Evolutionary conservation across 495 filamentous ascomycete genomes (phyloP).

Genomic region (Hypoxylon lenormandii): DNA sequence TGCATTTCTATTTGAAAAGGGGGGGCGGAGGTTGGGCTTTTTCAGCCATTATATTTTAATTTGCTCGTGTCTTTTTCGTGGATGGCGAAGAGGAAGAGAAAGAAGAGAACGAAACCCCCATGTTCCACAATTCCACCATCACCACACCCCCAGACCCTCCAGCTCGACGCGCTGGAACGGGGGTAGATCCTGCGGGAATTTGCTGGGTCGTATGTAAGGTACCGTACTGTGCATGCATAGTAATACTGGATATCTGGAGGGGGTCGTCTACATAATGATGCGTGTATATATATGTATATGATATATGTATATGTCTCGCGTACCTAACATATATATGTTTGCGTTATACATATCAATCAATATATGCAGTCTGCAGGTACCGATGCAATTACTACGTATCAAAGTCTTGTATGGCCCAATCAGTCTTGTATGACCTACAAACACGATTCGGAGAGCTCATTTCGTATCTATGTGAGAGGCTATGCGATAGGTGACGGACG

Average conservation of each 20-base stretch:
- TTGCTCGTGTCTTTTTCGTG: not conserved
- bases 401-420: too few relatives aligned
- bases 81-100: too few relatives aligned
- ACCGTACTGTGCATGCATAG: constrained; percentile 5
- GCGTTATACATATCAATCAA: constrained; percentile 4
- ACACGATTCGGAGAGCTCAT: too few relatives aligned
- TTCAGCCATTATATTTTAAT: constrained; percentile 9
- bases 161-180: constrained; percentile 18
- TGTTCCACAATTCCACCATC: too few relatives aligned
- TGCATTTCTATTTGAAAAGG: not conserved
- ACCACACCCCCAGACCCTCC: too few relatives aligned
- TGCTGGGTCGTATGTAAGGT: constrained; percentile 30
- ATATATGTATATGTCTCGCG: constrained; percentile 12
- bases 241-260: not conserved
- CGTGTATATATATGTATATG: not conserved
- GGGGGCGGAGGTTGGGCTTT: constrained; percentile 24
- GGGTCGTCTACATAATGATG: not conserved
- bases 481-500: not conserved
- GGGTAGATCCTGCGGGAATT: constrained; percentile 30
- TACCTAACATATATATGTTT: constrained; percentile 11
- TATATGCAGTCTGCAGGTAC: not conserved
- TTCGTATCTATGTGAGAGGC: not conserved
- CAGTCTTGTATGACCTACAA: too few relatives aligned
- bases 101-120: too few relatives aligned
- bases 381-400: too few relatives aligned